Conservation (phyloP, 1,139 yeast species). For the Hansenula sp. region DNA sequence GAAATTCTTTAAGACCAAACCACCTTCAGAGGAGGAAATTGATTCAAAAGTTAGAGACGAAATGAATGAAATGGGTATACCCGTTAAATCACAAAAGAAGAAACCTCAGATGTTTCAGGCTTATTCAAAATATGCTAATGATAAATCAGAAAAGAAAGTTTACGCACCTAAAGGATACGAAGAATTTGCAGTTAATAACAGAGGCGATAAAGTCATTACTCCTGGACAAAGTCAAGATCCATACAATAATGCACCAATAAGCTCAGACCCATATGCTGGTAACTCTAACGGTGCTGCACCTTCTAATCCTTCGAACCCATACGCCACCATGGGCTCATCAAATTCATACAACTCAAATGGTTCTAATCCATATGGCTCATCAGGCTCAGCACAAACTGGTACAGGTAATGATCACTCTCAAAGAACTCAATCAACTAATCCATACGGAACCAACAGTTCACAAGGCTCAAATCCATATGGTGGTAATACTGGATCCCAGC, state of each 20-base stretch:
- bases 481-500: too few species aligned
- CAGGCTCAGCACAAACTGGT: too few species aligned
- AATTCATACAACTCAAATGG: background rate
- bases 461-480: background rate
- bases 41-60: conserved; percentile 49
- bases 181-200: conserved; percentile 13
- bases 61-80: conserved; percentile 22
- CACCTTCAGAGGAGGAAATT: conserved; percentile 51
- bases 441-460: background rate
- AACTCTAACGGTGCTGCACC: too few species aligned
- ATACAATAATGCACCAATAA: background rate
- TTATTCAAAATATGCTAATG: conserved; percentile 34
- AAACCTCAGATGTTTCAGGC: conserved; percentile 62
- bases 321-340: background rate
- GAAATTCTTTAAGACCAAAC: conserved; percentile 52
- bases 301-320: background rate
- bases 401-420: too few species aligned
- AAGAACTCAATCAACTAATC: background rate
- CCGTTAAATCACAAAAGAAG: conserved; percentile 18
- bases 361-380: background rate
- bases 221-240: background rate
- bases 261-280: background rate
- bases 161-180: conserved; percentile 43
- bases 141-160: conserved; percentile 29
- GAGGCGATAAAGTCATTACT: conserved; percentile 1